Conservation (phyloP, 192 early-diverging fungal genomes). For the Coemansia sp. region DNA sequence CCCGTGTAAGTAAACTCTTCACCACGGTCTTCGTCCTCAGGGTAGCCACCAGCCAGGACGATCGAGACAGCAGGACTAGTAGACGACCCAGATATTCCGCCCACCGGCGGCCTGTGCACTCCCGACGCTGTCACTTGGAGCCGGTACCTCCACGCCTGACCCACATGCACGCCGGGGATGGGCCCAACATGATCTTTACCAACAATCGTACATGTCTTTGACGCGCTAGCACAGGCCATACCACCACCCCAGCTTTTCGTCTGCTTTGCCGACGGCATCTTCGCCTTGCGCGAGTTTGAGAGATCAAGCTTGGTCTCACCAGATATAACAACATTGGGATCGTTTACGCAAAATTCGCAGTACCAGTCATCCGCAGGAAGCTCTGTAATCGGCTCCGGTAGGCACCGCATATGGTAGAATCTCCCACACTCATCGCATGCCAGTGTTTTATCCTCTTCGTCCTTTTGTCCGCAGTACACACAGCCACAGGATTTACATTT, state of each 20-base stretch:
- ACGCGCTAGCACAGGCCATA: conserved; percentile 56
- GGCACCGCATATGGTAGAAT: conserved; percentile 61
- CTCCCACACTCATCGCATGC: conserved; percentile 64
- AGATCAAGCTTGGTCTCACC: conserved; percentile 53
- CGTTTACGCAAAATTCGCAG: conserved; percentile 55
- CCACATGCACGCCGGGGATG: conserved; percentile 65
- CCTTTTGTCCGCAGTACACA: conserved; percentile 55
- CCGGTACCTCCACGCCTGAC: conserved; percentile 61
- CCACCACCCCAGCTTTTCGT: conserved; percentile 62
- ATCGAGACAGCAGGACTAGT: conserved; percentile 62
- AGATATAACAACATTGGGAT: conserved; percentile 45
- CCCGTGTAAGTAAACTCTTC: conserved; percentile 72
- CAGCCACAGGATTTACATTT: conserved; percentile 61
- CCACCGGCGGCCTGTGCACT: conserved; percentile 67
- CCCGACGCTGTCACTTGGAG: conserved; percentile 55
- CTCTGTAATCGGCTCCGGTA: conserved; percentile 39
- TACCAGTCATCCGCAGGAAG: conserved; percentile 60
- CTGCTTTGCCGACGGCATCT: conserved; percentile 60
- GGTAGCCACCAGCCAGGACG: conserved; percentile 66
- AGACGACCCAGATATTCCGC: conserved; percentile 63
- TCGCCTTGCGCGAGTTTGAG: conserved; percentile 47
- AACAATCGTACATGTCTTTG: conserved; percentile 54
- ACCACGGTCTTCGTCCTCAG: conserved; percentile 68
- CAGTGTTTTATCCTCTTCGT: conserved; percentile 60
- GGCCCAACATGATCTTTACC: conserved; percentile 52